Evolutionary conservation across 2,329 filamentous ascomycete species (phyloP).

Genomic region (Lasiodiplodia hormozganensis): DNA sequence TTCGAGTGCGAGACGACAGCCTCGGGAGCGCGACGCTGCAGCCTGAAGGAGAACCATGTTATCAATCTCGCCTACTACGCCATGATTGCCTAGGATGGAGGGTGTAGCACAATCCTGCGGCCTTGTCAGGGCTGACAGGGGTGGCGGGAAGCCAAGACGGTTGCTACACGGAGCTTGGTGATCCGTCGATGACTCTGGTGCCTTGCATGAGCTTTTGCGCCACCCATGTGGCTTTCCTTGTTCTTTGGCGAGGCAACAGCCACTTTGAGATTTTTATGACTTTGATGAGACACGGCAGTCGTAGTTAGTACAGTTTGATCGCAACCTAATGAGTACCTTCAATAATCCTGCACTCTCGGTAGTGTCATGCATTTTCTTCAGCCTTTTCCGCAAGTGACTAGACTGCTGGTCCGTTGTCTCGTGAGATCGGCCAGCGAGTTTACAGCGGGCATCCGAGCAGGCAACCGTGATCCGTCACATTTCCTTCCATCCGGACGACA

Average conservation of each 20-base stretch:
- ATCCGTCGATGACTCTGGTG: slow-evolving; percentile 18
- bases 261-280: slow-evolving; percentile 3
- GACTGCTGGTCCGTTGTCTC: background rate
- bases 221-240: slow-evolving; percentile 11
- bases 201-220: slow-evolving; percentile 7
- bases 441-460: slow-evolving; percentile 5
- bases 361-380: slow-evolving; percentile 2
- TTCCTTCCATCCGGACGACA: background rate
- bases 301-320: slow-evolving; percentile 3
- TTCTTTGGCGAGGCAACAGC: background rate
- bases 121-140: slow-evolving; percentile 3
- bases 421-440: background rate
- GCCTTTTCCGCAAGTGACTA: background rate
- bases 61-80: slow-evolving; percentile 8
- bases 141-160: slow-evolving; percentile 7
- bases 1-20: background rate
- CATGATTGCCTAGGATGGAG: slow-evolving; percentile 10
- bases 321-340: slow-evolving; percentile 15
- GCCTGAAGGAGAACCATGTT: slow-evolving; percentile 1
- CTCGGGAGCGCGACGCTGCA: background rate
- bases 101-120: background rate
- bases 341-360: slow-evolving; percentile 1
- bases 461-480: slow-evolving; percentile 2
- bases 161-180: slow-evolving; percentile 22
- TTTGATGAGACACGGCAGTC: slow-evolving; percentile 20